phyloP scores from a whole-genome alignment of 1,284 basidiomycete species.

The Veloboletus limbatus region DNA sequence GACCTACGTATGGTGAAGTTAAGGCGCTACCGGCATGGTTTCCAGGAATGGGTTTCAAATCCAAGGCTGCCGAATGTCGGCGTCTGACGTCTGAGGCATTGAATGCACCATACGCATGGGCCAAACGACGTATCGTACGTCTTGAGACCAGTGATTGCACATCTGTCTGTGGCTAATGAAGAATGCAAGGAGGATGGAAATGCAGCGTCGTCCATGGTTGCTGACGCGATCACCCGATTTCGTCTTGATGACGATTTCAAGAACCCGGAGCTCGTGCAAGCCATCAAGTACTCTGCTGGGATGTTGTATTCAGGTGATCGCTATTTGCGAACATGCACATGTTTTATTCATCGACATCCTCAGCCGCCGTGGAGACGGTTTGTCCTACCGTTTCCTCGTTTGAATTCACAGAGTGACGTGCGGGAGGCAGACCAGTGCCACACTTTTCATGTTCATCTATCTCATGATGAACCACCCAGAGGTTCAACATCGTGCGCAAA shows the following conservation, averaged over 20 bases:
- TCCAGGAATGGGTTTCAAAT: slow-evolving; percentile 18
- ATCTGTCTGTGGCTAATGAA: slow-evolving; percentile 1
- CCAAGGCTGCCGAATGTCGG: slow-evolving; percentile 10
- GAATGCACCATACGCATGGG: slow-evolving; percentile 16
- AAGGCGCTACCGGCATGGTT: slow-evolving; percentile 11
- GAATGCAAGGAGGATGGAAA: slow-evolving; percentile 13
- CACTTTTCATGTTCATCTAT: slow-evolving; percentile 29
- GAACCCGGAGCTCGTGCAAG: slow-evolving; percentile 8
- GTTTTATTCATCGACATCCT: not conserved
- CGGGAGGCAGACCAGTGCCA: slow-evolving; percentile 10
- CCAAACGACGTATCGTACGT: slow-evolving; percentile 14
- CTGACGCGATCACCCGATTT: slow-evolving; percentile 16
- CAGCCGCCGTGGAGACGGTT: slow-evolving; percentile 26
- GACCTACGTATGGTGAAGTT: slow-evolving; percentile 6
- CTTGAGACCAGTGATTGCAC: not conserved
- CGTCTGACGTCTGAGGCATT: slow-evolving; percentile 7
- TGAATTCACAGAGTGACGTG: not conserved
- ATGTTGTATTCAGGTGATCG: slow-evolving; percentile 18
- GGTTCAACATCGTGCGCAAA: slow-evolving; percentile 34
- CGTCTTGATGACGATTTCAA: slow-evolving; percentile 6
- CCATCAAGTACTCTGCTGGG: slow-evolving; percentile 15
- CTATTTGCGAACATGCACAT: not conserved
- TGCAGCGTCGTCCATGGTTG: slow-evolving; percentile 17
- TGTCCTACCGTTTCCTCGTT: not conserved
- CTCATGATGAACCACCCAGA: slow-evolving; percentile 38